Conservation (phyloP, 805 yeast genomes). For the Blastobotrys peoriensis region DNA sequence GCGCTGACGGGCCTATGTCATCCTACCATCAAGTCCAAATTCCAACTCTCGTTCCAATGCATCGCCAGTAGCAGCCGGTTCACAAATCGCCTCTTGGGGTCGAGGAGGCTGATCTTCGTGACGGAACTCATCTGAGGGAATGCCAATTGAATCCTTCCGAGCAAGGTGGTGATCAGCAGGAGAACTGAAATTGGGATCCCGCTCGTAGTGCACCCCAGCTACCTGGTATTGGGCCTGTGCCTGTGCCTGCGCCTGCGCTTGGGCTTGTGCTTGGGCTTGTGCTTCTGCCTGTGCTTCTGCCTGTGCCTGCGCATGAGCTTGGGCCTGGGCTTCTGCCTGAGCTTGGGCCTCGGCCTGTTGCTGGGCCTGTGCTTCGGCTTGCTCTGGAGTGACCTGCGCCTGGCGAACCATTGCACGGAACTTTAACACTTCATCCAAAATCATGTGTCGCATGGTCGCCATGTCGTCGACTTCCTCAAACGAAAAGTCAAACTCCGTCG, state of each 20-base stretch:
- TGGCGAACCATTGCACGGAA: constrained; percentile 78
- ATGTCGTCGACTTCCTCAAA: constrained; percentile 82
- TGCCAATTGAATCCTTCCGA: constrained; percentile 35
- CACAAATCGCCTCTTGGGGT: constrained; percentile 47
- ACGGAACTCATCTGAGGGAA: constrained; percentile 42
- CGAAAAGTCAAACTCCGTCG: constrained; percentile 74
- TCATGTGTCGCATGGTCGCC: constrained; percentile 66
- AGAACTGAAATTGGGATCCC: constrained; percentile 17
- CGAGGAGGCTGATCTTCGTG: constrained; percentile 51
- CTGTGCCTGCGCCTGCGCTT: constrained; percentile 28
- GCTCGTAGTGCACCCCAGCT: constrained; percentile 4
- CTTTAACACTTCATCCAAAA: constrained; percentile 68
- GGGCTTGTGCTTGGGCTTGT: constrained; percentile 28
- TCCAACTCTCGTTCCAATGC: constrained; percentile 63
- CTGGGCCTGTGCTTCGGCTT: constrained; percentile 27
- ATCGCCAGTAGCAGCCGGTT: constrained; percentile 25
- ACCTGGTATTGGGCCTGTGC: constrained; percentile 15
- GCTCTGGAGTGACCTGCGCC: constrained; percentile 40
- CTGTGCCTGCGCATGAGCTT: constrained; percentile 20
- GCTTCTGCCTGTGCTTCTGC: constrained; percentile 26
- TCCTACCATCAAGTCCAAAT: constrained; percentile 54
- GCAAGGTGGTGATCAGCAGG: constrained; percentile 25
- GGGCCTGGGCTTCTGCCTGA: constrained; percentile 20
- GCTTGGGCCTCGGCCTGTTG: constrained; percentile 20
- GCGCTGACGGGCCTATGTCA: neutral